Base-by-base conservation (phyloP, 2,329 filamentous ascomycete genomes). In the Bipolaris oryzae region DNA sequence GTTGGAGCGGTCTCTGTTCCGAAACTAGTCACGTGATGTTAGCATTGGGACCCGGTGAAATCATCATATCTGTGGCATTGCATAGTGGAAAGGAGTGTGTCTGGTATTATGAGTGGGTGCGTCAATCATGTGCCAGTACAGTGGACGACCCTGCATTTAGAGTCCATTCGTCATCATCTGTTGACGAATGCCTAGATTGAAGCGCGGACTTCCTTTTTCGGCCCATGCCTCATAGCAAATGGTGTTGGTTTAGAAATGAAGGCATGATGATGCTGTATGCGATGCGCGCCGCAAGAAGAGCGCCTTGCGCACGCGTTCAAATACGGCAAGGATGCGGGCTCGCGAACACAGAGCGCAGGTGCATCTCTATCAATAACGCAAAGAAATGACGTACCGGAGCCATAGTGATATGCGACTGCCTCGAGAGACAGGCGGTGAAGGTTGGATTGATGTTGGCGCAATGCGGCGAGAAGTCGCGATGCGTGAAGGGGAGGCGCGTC, bases 1-100 rank as follows among this genome's bases (percentile, higher is more conserved):
- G 57, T 85, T 84, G 58, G 82, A 84, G 18, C 83, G 82, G 60
- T 84, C 83, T 55, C 82, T 81, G 43, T 82, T 81, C 50, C 84
- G 79, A 65, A 85, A 85, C 83, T 85, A 63, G 35, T 55, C 51
- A 61, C 41, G 58, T 62, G 41, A 57, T 57, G 53, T 73, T 62
- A 73, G 70, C 61, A 21, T 18, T 37, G 9, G 23, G 20, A 37
- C 7, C 44, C 7, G 21, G 7, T 41, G 37, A 20, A 31, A 9
- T n/a, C 10, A 25, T 21, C 4, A 16, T 9, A 38, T 42, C 3
- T 33, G 35, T 28, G 21, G 37, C 42, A 21, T n/a, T 56, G 48
- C 15, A 16, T 25, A n/a, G 34, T 3, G 28, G 25, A 7, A 41
- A 53, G 16, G 25, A 44, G 18, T 10, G 11, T 38, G 28, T 41